A percentile compares a stretch with the other conserved stretches of the same genome.
Evolutionary conservation across 2,329 filamentous ascomycete species (phyloP).

Genomic region (Verticillium isaacii): DNA sequence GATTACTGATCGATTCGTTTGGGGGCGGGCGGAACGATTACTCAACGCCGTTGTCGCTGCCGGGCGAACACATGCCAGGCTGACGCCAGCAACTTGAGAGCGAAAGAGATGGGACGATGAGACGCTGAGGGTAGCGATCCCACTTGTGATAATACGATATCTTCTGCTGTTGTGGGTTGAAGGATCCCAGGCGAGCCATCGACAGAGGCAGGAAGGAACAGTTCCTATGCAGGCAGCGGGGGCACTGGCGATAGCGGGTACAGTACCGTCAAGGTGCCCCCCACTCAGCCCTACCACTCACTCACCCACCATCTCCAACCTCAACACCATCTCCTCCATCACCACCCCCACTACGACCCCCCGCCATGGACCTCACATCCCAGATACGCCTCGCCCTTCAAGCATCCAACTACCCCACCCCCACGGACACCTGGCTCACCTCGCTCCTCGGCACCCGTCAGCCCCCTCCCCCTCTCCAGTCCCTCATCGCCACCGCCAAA

Average conservation of each 20-base stretch:
- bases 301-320: background rate
- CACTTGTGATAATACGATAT: no score
- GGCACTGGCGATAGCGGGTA: background rate
- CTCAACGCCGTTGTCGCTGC: no score
- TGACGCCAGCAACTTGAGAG: no score
- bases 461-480: constrained; percentile 59
- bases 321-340: background rate
- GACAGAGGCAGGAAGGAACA: no score
- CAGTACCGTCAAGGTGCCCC: background rate
- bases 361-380: constrained; percentile 21
- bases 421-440: constrained; percentile 56
- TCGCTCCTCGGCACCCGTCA: constrained; percentile 53
- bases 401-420: constrained; percentile 47
- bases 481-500: constrained; percentile 72
- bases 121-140: no score
- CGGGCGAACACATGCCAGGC: no score
- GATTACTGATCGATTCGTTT: no score
- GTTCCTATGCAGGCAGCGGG: no score
- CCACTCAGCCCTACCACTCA: background rate
- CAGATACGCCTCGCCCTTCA: constrained; percentile 50
- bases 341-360: background rate
- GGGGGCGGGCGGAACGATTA: no score
- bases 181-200: no score
- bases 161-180: no score
- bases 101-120: no score